Evolutionary conservation across 495 filamentous ascomycete species (phyloP), one percentile per base, ranked within the genome.

Genomic region (Tirmania nivea): DNA sequence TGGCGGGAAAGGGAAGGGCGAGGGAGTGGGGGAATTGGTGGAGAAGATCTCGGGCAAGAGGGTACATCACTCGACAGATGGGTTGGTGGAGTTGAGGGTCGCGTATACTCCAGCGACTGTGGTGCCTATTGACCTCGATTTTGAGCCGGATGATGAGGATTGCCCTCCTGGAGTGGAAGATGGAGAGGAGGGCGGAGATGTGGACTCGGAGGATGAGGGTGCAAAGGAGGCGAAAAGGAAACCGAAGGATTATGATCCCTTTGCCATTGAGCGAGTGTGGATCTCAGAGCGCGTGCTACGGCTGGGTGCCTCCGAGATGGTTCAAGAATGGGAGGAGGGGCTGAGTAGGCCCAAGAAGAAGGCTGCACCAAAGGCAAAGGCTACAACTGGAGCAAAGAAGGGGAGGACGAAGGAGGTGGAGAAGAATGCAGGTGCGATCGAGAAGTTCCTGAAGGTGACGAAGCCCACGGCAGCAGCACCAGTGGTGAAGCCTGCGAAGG

Each of bases 61-160:
- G 34, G 68, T 69, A 36, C 87, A 87, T 65, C 73, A 75, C 54
- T 79, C 73, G 48, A 89, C 81, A 0, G 92, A 90, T 60, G 78
- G 75, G 10, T 72, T 76, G 2, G 73, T 76, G 3, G 89, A 97
- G 57, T 58, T 94, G 7, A 80, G 88, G 14, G 61, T 94, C 48
- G 78, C 81, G 9, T 92, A 81, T 58, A 69, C 79, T 20, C 92
- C 90, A 0, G 71, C 74, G 1, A 76, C 84, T 34, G 71, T 96
- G 35, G 83, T 94, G 21, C 75, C 76, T 3, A 68, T 95, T 49
- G 78, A 94, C 60, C 70, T 94, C 8, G 71, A 73, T 37, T 69
- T 71, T 0, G 84, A 89, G 58, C 74, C 77, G 34, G 75, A 80
- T 37, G 80, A 79, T 52, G 69, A 69, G 0, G 69, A 71, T 9